Evolutionary conservation across 2,329 filamentous ascomycete species (phyloP), one percentile per base, ranked within the genome.

Genomic region (Talaromyces albobiverticillius): DNA sequence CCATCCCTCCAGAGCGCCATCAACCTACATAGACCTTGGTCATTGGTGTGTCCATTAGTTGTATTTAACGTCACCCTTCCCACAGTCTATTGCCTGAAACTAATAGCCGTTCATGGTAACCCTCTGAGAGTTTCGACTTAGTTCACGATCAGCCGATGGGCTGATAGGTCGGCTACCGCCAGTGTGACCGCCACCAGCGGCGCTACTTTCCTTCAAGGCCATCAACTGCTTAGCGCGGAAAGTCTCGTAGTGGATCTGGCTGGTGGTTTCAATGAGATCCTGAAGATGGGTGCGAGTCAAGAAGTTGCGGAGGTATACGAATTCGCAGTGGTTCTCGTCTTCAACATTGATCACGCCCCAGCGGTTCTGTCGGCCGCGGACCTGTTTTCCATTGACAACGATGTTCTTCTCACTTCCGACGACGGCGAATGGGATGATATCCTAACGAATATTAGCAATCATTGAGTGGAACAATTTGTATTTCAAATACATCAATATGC

Each of bases 261-360:
- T 96, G 46, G 94, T 99, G 29, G 94, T 99, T 80, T 99, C 94
- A 75, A 99, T 96, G 63, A 99, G 85, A 70, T 99, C 94, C 82
- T 99, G 94, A 55, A 99, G 85, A 76, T 99, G 94, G 60, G 94
- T 97, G 71, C 94, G 90, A 66, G 95, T 95, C 61, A 99, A 85
- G 85, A 99, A 99, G 82, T 99, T 93, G 72, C 94, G 88, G 59
- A 99, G 85, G 76, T 96, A 96, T 70, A 97, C 88, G 70, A 99
- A 99, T 84, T 99, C 94, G 84, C 94, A 99, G 82, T 99, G 94
- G 78, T 87, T 95, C 82, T 99, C 94, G 66, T 99, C 93, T 79
- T 99, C 94, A 66, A 99, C 93, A 71, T 99, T 99, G 82, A 99
- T 97, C 62, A 97, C 89, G 66, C 94, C 94, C 94, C 94, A 99